Evolutionary conservation across 2,329 filamentous ascomycete genomes (phyloP), one percentile per base, ranked within the genome.

Genomic region (Fusarium longipes): DNA sequence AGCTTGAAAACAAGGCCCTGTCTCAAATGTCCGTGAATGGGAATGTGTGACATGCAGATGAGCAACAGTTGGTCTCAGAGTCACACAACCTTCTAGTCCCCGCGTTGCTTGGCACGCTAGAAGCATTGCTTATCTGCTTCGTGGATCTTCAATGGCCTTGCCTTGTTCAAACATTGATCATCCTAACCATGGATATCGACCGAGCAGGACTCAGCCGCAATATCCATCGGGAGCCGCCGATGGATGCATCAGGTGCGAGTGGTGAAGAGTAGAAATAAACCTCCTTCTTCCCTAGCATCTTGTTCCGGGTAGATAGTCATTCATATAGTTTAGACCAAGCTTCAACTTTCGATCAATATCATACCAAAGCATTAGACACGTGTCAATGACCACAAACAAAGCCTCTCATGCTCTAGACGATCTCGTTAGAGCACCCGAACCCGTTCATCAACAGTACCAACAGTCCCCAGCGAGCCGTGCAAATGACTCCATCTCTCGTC

Each of bases 361-460:
- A 56, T 12, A 29, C 9, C 49, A 54, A 72, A 54, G 64, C 47
- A 45, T 61, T 55, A 65, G 39, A 18, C 32, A 29, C 22, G 40
- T 38, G 6, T 22, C 68, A 63, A 73, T 73, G 70, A 64, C 49
- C 43, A 61, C 67, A 53, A 45, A 60, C 36, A 49, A 51, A 24
- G 32, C 60, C 17, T 70, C 69, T 17, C 68, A 70, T 25, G 67
- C 72, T 61, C 70, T 77, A 17, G 77, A 80, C 55, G 75, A 79
- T 32, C 70, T 79, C 44, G 70, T 79, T 61, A 70, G 62, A 36
- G 73, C 72, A 27, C 73, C 77, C 40, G 76, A 80, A 43, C 60
- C 72, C 22, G 71, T 74, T 42, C 77, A 78, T 50, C 76, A 78
- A n/a, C 73, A 77, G 38, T 77, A 77, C 45, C 62, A 78, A 32